Base-by-base conservation (phyloP, 345 rosid genomes). In the Durio zibethinus region DNA sequence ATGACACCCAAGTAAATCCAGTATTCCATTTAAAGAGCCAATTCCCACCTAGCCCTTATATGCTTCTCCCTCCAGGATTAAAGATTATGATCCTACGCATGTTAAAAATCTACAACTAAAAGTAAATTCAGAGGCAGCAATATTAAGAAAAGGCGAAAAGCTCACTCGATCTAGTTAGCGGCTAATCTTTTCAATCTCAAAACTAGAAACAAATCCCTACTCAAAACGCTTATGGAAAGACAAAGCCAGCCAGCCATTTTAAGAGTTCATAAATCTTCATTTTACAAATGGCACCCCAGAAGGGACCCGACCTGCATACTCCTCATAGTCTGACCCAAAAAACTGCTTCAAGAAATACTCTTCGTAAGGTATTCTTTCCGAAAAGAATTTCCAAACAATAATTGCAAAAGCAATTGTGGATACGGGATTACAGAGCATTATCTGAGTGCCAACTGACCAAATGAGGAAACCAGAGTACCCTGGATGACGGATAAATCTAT, bases 401-500 rank as follows among this genome's bases (percentile, higher is more conserved):
- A 82, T 67, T 21, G 92, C 85, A 84, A 90, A 90, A 59, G 82
- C 92, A 59, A 85, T 48, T 4, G 83, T 79, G 4, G 94, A 90
- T 47, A 90, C 2, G 25, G 94, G 94, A 75, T 92, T 90, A 72
- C 93, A 90, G 61, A 92, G 77, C 97, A 90, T 90, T 78, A 90
- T 85, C 79, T 89, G 97, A n/a, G 92, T 87, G 57, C 91, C 92
- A 4, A 86, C 92, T 33, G 92, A 84, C 91, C 93, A 89, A 20
- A 91, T 63, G 43, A 88, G 82, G 84, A 92, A 92, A 79, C 94
- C 92, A 0, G 80, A 83, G 72, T 92, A 92, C 67, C 93, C 83
- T 0, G 95, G 93, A 84, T 89, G 89, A 38, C 93, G 90, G 59
- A 89, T 75, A 25, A 84, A 67, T 15, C 83, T 77, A 75, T 87